Conservation (phyloP, 1,284 basidiomycete species). For the Puccinia coronata region DNA sequence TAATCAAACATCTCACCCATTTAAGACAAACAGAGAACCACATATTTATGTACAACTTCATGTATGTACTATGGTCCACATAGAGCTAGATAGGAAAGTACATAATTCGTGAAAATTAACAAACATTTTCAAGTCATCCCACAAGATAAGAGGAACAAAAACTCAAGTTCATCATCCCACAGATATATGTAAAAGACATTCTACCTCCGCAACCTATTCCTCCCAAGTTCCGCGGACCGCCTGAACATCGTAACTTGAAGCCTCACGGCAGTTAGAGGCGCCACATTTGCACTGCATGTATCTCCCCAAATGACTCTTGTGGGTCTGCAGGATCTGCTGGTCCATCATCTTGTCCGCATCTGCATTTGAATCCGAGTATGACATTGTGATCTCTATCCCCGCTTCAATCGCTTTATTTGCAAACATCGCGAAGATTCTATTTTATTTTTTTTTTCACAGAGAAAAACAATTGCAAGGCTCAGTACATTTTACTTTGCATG, state of each 20-base stretch:
- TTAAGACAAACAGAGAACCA: too few relatives aligned
- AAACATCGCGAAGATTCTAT: constrained; percentile 48
- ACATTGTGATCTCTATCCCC: constrained; percentile 31
- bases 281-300: constrained; percentile 37
- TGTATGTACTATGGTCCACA: background rate
- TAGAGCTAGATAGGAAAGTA: background rate
- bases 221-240: too few relatives aligned
- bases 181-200: too few relatives aligned
- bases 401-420: constrained; percentile 37
- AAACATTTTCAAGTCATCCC: background rate
- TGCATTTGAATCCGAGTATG: constrained; percentile 43
- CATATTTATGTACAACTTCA: too few relatives aligned
- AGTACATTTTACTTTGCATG: too few relatives aligned
- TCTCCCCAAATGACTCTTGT: background rate
- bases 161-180: too few relatives aligned
- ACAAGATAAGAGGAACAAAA: background rate
- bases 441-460: background rate
- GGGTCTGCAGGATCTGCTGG: background rate
- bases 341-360: background rate
- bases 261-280: constrained; percentile 22
- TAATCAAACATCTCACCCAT: too few relatives aligned
- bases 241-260: constrained; percentile 37
- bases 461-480: too few relatives aligned
- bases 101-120: background rate
- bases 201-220: too few relatives aligned